Percentiles rank a stretch among this genome's conserved stretches.
Evolutionary conservation across 108 stramenopile genomes (phyloP).

Genomic region (Craspedostauros australis): DNA sequence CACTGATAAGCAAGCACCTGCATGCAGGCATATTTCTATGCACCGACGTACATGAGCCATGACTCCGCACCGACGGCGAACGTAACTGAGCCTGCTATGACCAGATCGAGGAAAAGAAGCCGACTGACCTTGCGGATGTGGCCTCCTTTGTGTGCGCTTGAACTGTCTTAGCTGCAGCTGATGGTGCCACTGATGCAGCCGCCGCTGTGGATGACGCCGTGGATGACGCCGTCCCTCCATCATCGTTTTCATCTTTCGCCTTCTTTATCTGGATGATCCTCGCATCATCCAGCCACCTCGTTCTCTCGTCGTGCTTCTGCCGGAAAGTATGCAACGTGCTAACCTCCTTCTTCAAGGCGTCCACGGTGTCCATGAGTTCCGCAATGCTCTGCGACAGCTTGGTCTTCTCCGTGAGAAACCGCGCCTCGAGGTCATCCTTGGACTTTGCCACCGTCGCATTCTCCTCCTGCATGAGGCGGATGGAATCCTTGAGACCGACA

Average conservation of each 20-base stretch:
- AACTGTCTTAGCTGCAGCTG: too few relatives aligned
- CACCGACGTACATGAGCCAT: too few relatives aligned
- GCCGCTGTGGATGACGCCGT: neutral
- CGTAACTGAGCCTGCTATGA: too few relatives aligned
- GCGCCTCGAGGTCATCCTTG: slow-evolving; percentile 40
- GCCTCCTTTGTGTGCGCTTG: too few relatives aligned
- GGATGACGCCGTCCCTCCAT: neutral
- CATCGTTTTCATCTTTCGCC: too few relatives aligned
- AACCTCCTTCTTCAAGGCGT: slow-evolving; percentile 54
- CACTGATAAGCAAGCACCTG: too few relatives aligned
- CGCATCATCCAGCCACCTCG: neutral
- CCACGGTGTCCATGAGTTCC: slow-evolving; percentile 62
- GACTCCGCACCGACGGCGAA: too few relatives aligned
- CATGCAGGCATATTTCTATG: too few relatives aligned
- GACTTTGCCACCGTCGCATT: slow-evolving; percentile 58
- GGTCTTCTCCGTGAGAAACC: slow-evolving; percentile 64
- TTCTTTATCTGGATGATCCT: neutral
- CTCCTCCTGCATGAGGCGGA: slow-evolving; percentile 66
- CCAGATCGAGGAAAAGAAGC: too few relatives aligned
- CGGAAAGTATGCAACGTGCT: slow-evolving; percentile 44
- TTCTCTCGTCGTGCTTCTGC: slow-evolving; percentile 37
- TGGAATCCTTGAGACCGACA: slow-evolving; percentile 69
- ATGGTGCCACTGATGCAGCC: neutral
- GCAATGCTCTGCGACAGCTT: slow-evolving; percentile 65
- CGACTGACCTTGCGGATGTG: too few relatives aligned